Conservation (phyloP, 2,329 filamentous ascomycete species). For the Sarocladium kiliense region DNA sequence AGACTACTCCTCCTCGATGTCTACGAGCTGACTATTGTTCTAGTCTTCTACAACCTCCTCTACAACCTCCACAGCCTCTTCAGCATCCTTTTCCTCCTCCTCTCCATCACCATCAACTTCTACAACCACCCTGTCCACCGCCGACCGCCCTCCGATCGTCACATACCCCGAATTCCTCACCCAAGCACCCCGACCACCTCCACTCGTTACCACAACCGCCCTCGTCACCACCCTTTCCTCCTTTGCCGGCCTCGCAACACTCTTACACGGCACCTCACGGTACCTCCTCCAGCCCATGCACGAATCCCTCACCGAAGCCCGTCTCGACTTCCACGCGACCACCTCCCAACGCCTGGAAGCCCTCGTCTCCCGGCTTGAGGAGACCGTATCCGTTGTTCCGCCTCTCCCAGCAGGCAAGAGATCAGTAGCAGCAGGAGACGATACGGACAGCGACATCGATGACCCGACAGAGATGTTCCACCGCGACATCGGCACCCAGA, state of each 20-base stretch:
- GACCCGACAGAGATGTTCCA: constrained; percentile 77
- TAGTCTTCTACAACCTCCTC: constrained; percentile 9
- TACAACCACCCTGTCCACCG: constrained; percentile 21
- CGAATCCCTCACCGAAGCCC: constrained; percentile 44
- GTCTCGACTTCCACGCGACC: constrained; percentile 46
- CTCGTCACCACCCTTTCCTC: constrained; percentile 56
- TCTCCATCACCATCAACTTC: neutral
- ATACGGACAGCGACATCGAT: constrained; percentile 39
- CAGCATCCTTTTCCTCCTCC: neutral
- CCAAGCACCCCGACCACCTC: constrained; percentile 48
- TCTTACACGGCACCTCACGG: constrained; percentile 66
- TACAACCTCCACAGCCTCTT: constrained; percentile 18
- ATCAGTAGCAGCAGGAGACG: constrained; percentile 10
- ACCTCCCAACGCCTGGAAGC: constrained; percentile 39
- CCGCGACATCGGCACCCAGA: constrained; percentile 76
- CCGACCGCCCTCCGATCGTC: constrained; percentile 55
- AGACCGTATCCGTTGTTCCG: constrained; percentile 58
- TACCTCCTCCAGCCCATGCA: constrained; percentile 63
- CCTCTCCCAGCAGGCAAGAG: constrained; percentile 16
- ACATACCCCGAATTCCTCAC: constrained; percentile 68
- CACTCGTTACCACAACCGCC: constrained; percentile 55
- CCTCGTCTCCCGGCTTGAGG: constrained; percentile 47
- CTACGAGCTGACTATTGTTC: constrained; percentile 1
- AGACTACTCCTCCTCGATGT: neutral
- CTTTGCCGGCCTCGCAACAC: constrained; percentile 51